These are phyloP conservation scores for Epichloe sibirici DNA, from an alignment of 2,329 filamentous ascomycete genomes.

Conservation along the genomic window DNA sequence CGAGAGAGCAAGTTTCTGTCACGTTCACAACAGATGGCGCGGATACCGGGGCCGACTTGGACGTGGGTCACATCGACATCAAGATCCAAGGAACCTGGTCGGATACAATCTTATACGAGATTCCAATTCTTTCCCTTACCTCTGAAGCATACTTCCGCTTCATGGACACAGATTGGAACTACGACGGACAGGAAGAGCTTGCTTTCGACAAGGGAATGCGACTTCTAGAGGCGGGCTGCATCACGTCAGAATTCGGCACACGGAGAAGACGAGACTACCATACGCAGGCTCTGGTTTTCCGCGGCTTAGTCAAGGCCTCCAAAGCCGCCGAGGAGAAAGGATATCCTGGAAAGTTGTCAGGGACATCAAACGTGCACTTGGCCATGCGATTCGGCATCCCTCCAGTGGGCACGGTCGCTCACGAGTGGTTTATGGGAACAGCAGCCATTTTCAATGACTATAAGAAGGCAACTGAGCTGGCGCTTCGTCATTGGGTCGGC, in stretches of 20 bases:
- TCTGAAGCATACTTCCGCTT: slow-evolving; percentile 98
- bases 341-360: slow-evolving; percentile 61
- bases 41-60: slow-evolving; percentile 50
- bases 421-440: slow-evolving; percentile 99
- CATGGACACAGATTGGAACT: slow-evolving; percentile 84
- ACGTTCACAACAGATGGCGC: slow-evolving; percentile 46
- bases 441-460: slow-evolving; percentile 86
- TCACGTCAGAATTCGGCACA: slow-evolving; percentile 90
- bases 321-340: slow-evolving; percentile 55
- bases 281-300: slow-evolving; percentile 84
- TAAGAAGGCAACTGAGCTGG: slow-evolving; percentile 68
- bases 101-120: slow-evolving; percentile 95
- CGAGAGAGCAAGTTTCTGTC: slow-evolving; percentile 65
- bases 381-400: slow-evolving; percentile 82
- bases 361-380: slow-evolving; percentile 93
- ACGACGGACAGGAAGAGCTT: slow-evolving; percentile 74
- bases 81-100: slow-evolving; percentile 75
- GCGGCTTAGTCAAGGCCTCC: slow-evolving; percentile 68
- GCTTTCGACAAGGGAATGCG: slow-evolving; percentile 70
- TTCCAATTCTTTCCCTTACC: slow-evolving; percentile 79
- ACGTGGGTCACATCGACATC: slow-evolving; percentile 65
- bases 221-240: slow-evolving; percentile 70
- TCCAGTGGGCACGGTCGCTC: slow-evolving; percentile 79
- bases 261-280: slow-evolving; percentile 84
- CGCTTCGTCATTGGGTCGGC: slow-evolving; percentile 76